Evolutionary conservation across 768 basidiomycete species (phyloP), one percentile per base, ranked within the genome.

Genomic region (Polyporus arcularius): DNA sequence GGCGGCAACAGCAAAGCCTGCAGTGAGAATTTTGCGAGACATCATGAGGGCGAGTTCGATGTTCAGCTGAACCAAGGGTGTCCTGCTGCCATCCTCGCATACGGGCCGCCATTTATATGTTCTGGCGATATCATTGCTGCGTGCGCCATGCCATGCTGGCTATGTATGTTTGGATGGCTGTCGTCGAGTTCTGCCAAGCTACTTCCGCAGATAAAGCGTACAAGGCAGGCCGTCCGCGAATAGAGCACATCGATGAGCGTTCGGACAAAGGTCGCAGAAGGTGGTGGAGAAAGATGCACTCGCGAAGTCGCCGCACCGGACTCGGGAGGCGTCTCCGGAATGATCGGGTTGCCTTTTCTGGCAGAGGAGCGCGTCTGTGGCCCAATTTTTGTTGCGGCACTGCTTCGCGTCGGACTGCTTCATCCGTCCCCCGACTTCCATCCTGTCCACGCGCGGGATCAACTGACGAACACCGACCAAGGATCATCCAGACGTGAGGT

Each of bases 401-500:
- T 35, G 35, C 35, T 53, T 50, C 40, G 54, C 52, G 26, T 52
- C 51, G 55, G 21, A 40, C 53, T 53, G 31, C 31, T 30, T 41
- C 14, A 21, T 15, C 47, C 55, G 10, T 62, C 59, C 40, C 53
- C 61, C 51, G 51, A 47, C 64, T 60, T 60, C 55, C 57, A 64
- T 30, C 47, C 62, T 63, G 63, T 54, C 60, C 61, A 62, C 62
- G 54, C 21, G 57, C 55, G 51, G 41, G 60, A 41, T 57, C 57
- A 60, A 61, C 65, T 65, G 61, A 64, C 58, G 58, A 61, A 41
- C 51, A 21, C 56, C 70, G 90, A 91, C 90, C 90, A 90, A 91
- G 90, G 90, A 92, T 92, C 90, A 79, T 74, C 78, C 74, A 76
- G 69, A 75, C 82, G 90, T 92, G 90, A 92, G 90, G 90, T 92